Conservation (phyloP, 345 rosid species). For the Conringia planisiliqua region DNA sequence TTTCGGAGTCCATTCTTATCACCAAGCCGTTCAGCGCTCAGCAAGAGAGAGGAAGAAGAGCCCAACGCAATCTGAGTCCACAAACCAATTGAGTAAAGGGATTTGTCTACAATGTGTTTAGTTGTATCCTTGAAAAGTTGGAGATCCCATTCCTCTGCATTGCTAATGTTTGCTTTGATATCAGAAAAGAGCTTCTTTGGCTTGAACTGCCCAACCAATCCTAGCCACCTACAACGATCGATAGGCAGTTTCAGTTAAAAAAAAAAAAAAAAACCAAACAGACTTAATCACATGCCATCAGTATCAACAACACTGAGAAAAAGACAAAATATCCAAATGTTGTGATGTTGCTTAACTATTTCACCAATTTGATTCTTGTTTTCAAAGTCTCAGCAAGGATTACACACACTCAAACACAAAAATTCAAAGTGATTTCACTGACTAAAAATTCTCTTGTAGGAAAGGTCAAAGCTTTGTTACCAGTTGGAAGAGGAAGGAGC, state of each 20-base stretch:
- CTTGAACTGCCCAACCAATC: conserved; percentile 67
- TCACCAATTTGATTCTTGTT: neutral
- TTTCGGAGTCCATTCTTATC: conserved; percentile 49
- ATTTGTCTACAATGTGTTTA: conserved; percentile 66
- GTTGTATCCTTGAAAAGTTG: conserved; percentile 48
- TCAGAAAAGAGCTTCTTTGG: conserved; percentile 68
- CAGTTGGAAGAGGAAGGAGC: conserved; percentile 51
- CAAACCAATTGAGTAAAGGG: conserved; percentile 62
- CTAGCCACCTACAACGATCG: conserved; percentile 60
- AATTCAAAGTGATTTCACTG: neutral
- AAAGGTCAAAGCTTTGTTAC: conserved; percentile 35
- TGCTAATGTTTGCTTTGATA: conserved; percentile 51
- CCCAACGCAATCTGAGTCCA: conserved; percentile 57
- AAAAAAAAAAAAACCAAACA: neutral
- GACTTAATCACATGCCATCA: neutral
- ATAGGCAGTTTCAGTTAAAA: neutral
- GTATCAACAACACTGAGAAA: neutral
- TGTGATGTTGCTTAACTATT: neutral
- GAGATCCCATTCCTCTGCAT: conserved; percentile 50
- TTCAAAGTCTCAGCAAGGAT: neutral
- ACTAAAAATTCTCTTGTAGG: neutral
- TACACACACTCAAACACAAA: neutral
- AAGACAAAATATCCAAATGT: neutral
- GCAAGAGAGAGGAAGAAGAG: conserved; percentile 47
- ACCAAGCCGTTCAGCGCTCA: conserved; percentile 56